Base-by-base conservation (phyloP, 2,329 filamentous ascomycete species). In the Juglanconis juglandina region DNA sequence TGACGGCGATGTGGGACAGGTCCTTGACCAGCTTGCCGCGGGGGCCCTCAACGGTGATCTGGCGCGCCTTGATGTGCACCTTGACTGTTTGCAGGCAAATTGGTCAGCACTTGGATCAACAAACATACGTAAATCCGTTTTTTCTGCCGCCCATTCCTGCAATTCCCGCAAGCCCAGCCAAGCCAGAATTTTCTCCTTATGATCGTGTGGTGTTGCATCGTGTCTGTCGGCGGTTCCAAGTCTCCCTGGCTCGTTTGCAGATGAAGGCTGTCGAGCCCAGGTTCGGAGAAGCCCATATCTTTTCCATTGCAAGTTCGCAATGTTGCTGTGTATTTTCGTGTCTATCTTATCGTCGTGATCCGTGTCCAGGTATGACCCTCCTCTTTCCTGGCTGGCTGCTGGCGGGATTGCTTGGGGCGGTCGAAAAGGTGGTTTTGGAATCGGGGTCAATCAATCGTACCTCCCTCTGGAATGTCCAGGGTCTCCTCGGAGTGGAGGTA, bases 401-500 rank as follows among this genome's bases (percentile, higher is more conserved):
- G 30, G 47, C 46, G 37, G 10, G 14, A 24, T 30, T 50, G 55
- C 47, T 52, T 48, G 47, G 30, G 55, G 39, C 39, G 42, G 42
- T 37, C 32, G 39, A 50, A 48, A 51, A 7, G 46, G 14, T 46
- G 47, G 39, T 8, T 44, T 33, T 53, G 41, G 51, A 41, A 41
- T 51, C 53, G 52, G 32, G 58, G 49, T 53, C 56, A 64, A 55
- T 68, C 65, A 69, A 68, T 72, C 91, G 83, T 88, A 96, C 92
- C 92, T 85, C 93, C 91, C 81, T 97, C 92, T 76, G 96, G 95
- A 82, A 99, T 92, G 76, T 88, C 87, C 83, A 99, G 86, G 82
- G 87, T 85, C 88, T 99, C 94, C 84, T 94, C 86, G 77, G 92
- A 96, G 87, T 97, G 92, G 85, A 99, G 96, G 91, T 97, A 98